Percentiles rank a stretch among this genome's conserved stretches.
phyloP scores from a whole-genome alignment of 805 yeast genomes.

The Saccharomycopsis oosterbeekiorum region DNA sequence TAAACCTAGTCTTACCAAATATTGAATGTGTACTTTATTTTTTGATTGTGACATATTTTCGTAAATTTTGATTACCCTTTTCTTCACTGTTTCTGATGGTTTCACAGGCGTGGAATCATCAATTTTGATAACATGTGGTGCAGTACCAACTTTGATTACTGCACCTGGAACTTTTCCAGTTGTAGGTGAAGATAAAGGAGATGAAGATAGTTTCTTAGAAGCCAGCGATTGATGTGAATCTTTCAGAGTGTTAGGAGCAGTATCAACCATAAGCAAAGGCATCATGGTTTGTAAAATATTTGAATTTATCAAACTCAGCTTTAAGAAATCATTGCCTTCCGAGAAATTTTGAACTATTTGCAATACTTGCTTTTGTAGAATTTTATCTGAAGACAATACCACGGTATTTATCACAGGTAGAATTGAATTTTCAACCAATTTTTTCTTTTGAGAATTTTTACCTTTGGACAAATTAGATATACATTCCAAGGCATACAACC shows the following conservation, averaged over 20 bases:
- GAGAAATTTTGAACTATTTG: constrained; percentile 17
- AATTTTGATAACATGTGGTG: neutral
- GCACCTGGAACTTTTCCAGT: neutral
- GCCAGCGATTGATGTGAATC: neutral
- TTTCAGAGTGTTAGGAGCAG: neutral
- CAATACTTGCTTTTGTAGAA: constrained; percentile 16
- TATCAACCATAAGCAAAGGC: constrained; percentile 2
- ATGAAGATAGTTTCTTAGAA: neutral
- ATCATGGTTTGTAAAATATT: constrained; percentile 14
- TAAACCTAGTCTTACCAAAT: constrained; percentile 15
- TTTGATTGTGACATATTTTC: constrained; percentile 12
- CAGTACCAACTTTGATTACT: neutral
- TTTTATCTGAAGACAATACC: constrained; percentile 7
- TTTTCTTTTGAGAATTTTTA: constrained; percentile 16
- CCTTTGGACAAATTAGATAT: constrained; percentile 17
- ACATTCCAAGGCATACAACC: constrained; percentile 18
- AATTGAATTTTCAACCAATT: constrained; percentile 15
- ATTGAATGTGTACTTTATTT: constrained; percentile 8
- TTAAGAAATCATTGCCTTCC: constrained; percentile 14
- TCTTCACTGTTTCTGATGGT: constrained; percentile 3
- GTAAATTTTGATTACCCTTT: constrained; percentile 15
- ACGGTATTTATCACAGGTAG: constrained; percentile 17
- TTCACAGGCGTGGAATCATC: neutral
- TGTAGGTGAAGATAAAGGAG: neutral
- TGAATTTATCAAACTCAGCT: constrained; percentile 13